phyloP scores from a whole-genome alignment of 2,329 filamentous ascomycete species.

The Onygenales sp. region DNA sequence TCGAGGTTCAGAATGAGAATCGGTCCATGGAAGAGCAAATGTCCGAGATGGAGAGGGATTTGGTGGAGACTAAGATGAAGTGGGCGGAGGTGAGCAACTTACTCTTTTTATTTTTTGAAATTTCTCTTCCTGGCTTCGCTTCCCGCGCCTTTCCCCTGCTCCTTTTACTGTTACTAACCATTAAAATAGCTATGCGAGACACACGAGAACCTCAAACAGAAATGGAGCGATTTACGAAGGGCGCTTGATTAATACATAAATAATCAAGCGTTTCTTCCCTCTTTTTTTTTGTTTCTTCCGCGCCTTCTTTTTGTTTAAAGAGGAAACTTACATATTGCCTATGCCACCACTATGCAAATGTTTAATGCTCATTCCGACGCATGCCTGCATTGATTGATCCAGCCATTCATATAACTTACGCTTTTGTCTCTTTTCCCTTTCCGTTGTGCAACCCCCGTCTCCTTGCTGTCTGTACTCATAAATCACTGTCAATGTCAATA shows the following conservation, averaged over 20 bases:
- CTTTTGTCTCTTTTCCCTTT: no score
- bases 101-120: background rate
- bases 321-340: no score
- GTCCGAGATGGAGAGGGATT: conserved; percentile 80
- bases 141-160: background rate
- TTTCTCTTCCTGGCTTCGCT: background rate
- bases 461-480: no score
- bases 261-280: no score
- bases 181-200: conserved; percentile 52
- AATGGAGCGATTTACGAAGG: conserved; percentile 63
- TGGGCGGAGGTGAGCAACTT: conserved; percentile 75
- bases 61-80: conserved; percentile 89
- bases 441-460: no score
- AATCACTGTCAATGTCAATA: no score
- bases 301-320: no score
- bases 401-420: no score
- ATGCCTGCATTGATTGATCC: no score
- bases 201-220: conserved; percentile 64
- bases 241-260: conserved; percentile 35
- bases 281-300: no score
- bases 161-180: background rate
- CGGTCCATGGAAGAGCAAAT: conserved; percentile 78
- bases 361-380: no score
- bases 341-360: no score
- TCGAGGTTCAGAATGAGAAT: conserved; percentile 91